phyloP scores from a whole-genome alignment of 140 eudicot species.

The Stevia rebaudiana region DNA sequence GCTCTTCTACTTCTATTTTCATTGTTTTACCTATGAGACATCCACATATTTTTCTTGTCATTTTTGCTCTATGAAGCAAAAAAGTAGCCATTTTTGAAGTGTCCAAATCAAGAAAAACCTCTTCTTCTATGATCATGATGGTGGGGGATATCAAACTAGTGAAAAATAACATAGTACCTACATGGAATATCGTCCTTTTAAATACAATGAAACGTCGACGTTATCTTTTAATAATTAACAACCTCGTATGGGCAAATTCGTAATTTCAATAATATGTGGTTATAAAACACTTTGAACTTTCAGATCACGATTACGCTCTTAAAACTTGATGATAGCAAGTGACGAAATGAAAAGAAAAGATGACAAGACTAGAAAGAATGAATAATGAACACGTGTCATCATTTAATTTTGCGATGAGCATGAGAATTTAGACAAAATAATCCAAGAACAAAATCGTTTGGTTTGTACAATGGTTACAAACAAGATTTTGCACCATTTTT shows the following conservation, averaged over 20 bases:
- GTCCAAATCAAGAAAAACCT: slow-evolving; percentile 21
- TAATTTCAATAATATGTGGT: neutral
- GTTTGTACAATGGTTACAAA: neutral
- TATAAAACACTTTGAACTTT: neutral
- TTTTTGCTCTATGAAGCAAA: slow-evolving; percentile 20
- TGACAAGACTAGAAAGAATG: neutral
- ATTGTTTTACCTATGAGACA: slow-evolving; percentile 12
- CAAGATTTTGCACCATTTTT: slow-evolving; percentile 2
- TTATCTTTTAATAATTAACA: neutral
- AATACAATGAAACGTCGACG: neutral
- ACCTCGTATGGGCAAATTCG: neutral
- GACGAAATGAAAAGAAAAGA: no score
- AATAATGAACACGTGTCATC: neutral
- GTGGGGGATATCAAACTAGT: slow-evolving; percentile 13
- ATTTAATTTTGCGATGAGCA: neutral
- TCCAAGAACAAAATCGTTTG: neutral
- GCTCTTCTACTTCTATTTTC: slow-evolving; percentile 23
- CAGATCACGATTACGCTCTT: no score
- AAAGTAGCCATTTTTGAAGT: slow-evolving; percentile 12
- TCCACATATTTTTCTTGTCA: slow-evolving; percentile 20
- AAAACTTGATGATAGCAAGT: no score
- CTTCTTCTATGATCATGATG: slow-evolving; percentile 9
- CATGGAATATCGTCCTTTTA: slow-evolving; percentile 25
- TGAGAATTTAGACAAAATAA: no score
- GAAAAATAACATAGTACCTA: slow-evolving; percentile 21